Evolutionary conservation across 805 yeast species (phyloP).

Genomic region (Hanseniaspora vineae): DNA sequence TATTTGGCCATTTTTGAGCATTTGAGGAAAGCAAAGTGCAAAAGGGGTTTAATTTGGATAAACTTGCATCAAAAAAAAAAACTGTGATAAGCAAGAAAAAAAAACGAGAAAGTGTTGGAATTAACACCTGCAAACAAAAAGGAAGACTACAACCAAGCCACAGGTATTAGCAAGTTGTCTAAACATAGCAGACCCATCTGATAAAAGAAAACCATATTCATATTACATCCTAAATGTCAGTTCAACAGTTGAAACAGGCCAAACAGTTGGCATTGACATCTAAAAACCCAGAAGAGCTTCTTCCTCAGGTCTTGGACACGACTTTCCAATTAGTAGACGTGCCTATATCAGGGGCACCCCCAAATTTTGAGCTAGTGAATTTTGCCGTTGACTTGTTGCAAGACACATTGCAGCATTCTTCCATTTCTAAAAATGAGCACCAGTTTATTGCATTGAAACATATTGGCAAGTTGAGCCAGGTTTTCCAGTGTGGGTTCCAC

Average conservation of each 20-base stretch:
- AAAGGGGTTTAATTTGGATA: no score
- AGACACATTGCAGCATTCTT: slow-evolving; percentile 8
- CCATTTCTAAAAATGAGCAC: slow-evolving; percentile 15
- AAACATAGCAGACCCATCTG: no score
- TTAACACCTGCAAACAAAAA: no score
- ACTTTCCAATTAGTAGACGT: slow-evolving; percentile 6
- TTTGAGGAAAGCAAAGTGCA: no score
- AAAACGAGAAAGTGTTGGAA: no score
- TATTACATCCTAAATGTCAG: neutral
- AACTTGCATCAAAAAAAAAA: no score
- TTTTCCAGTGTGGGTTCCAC: slow-evolving; percentile 4
- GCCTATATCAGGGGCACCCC: neutral
- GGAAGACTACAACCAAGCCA: no score
- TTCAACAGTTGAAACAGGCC: slow-evolving; percentile 20
- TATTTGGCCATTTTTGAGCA: no score
- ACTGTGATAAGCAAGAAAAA: no score
- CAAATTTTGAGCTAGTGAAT: slow-evolving; percentile 1
- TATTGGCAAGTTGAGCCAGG: slow-evolving; percentile 10
- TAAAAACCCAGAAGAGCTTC: slow-evolving; percentile 17
- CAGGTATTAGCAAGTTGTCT: no score
- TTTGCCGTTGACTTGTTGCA: slow-evolving; percentile 1
- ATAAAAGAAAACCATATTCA: no score
- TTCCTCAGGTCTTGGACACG: slow-evolving; percentile 22
- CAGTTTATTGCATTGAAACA: slow-evolving; percentile 21
- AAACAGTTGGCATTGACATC: slow-evolving; percentile 17